Evolutionary conservation across 176 grass and related monocot genomes (phyloP).

Genomic region (Cenchrus fungigraminus): DNA sequence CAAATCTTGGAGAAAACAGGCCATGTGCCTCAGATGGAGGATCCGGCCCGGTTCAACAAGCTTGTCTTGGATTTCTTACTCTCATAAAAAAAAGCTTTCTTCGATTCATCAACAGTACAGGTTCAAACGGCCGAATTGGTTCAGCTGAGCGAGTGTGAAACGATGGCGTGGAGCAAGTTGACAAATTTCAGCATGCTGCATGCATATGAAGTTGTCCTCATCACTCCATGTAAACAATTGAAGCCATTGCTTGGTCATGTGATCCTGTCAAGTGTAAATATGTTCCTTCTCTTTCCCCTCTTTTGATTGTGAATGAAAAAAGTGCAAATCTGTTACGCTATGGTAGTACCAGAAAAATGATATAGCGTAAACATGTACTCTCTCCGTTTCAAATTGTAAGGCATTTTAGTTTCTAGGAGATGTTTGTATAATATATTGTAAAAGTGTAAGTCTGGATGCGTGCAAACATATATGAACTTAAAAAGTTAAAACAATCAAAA

Average conservation of each 20-base stretch:
- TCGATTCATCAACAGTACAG: neutral
- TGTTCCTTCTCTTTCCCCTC: no score
- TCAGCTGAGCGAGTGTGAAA: neutral
- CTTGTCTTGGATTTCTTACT: constrained; percentile 69
- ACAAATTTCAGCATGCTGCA: neutral
- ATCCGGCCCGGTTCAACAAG: constrained; percentile 63
- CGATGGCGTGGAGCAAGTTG: neutral
- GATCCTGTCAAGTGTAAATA: neutral
- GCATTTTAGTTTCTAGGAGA: no score
- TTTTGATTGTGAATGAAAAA: no score
- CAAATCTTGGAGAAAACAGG: constrained; percentile 58
- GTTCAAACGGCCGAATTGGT: neutral
- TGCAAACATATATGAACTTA: no score
- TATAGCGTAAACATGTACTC: neutral
- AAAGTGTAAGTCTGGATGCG: no score
- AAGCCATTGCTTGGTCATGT: neutral
- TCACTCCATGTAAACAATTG: neutral
- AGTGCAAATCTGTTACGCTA: neutral
- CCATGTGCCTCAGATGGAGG: constrained; percentile 73
- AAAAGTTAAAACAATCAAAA: no score
- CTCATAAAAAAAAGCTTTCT: constrained; percentile 9
- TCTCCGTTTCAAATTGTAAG: no score
- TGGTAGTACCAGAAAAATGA: neutral
- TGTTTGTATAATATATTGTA: no score
- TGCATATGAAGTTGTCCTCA: no score